Evolutionary conservation across 306 rosid species (phyloP).

Genomic region (Neltuma alba): DNA sequence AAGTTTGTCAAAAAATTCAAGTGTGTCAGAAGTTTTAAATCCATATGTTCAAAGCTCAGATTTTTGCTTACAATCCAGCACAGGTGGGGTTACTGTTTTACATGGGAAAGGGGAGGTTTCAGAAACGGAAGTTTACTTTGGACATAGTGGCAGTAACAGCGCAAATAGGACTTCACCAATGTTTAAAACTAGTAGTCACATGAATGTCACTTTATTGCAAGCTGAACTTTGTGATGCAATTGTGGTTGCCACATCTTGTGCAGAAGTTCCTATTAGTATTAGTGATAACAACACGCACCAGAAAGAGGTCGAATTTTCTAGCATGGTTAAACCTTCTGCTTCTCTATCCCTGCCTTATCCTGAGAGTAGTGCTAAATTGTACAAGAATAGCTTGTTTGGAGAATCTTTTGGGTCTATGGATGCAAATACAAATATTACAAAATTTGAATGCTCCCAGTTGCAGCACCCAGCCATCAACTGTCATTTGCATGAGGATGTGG

Average conservation of each 20-base stretch:
- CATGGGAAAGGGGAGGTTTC: conserved; percentile 39
- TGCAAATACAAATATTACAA: conserved; percentile 38
- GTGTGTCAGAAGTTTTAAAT: conserved; percentile 44
- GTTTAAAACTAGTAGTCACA: conserved; percentile 38
- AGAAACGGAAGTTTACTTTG: conserved; percentile 40
- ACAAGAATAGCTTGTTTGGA: conserved; percentile 36
- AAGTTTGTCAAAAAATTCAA: conserved; percentile 39
- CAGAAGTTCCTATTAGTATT: conserved; percentile 40
- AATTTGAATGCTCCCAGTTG: conserved; percentile 44
- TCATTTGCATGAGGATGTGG: conserved; percentile 39
- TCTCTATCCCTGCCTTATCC: conserved; percentile 43
- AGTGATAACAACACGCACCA: conserved; percentile 42
- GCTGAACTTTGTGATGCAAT: conserved; percentile 44
- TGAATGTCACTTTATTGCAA: conserved; percentile 32
- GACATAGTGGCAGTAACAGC: conserved; percentile 35
- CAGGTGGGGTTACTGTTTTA: conserved; percentile 34
- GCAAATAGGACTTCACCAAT: conserved; percentile 36
- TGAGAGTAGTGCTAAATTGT: conserved; percentile 40
- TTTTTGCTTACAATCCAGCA: conserved; percentile 41
- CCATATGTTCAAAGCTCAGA: conserved; percentile 49
- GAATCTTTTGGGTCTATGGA: conserved; percentile 43
- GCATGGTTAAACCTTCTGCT: conserved; percentile 30
- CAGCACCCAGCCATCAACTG: conserved; percentile 38
- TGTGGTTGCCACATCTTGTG: conserved; percentile 43
- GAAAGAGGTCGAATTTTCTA: conserved; percentile 43